Conservation (phyloP, 1,284 basidiomycete genomes). For the Trichosporon coremiiforme region DNA sequence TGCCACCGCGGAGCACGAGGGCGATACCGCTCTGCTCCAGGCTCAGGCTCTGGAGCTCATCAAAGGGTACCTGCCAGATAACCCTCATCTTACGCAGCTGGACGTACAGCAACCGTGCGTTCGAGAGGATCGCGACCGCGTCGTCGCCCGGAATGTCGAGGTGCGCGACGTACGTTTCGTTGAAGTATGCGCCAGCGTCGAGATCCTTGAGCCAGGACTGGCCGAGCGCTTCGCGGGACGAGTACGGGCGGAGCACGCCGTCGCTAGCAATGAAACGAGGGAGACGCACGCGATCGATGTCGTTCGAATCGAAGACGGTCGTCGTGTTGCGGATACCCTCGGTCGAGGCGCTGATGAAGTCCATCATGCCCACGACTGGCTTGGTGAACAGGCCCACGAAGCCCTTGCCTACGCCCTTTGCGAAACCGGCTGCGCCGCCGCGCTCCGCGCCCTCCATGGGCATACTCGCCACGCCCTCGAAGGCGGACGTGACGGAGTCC, state of each 20-base stretch:
- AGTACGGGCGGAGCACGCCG: slow-evolving; percentile 80
- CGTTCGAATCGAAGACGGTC: slow-evolving; percentile 92
- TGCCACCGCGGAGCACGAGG: slow-evolving; percentile 65
- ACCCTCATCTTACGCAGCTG: slow-evolving; percentile 81
- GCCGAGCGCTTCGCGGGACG: slow-evolving; percentile 83
- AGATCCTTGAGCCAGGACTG: slow-evolving; percentile 96
- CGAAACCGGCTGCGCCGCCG: slow-evolving; percentile 92
- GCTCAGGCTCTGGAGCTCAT: slow-evolving; percentile 83
- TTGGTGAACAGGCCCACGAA: slow-evolving; percentile 94
- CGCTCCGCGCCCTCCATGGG: slow-evolving; percentile 96
- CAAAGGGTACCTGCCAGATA: slow-evolving; percentile 90
- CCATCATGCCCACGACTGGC: slow-evolving; percentile 94
- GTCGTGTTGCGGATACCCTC: slow-evolving; percentile 99
- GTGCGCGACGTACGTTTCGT: slow-evolving; percentile 89
- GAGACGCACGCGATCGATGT: slow-evolving; percentile 83
- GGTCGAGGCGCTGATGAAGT: slow-evolving; percentile 92
- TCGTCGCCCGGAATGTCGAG: slow-evolving; percentile 80
- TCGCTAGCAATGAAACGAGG: slow-evolving; percentile 86
- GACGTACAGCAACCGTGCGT: slow-evolving; percentile 76
- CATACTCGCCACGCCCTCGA: slow-evolving; percentile 95
- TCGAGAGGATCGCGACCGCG: slow-evolving; percentile 80
- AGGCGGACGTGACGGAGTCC: slow-evolving; percentile 88
- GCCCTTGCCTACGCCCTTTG: slow-evolving; percentile 97
- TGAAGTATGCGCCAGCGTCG: slow-evolving; percentile 69
- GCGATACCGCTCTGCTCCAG: slow-evolving; percentile 87